These are phyloP conservation scores for Candida morakotiae DNA, from an alignment of 805 yeast genomes.

Conservation along the genomic window DNA sequence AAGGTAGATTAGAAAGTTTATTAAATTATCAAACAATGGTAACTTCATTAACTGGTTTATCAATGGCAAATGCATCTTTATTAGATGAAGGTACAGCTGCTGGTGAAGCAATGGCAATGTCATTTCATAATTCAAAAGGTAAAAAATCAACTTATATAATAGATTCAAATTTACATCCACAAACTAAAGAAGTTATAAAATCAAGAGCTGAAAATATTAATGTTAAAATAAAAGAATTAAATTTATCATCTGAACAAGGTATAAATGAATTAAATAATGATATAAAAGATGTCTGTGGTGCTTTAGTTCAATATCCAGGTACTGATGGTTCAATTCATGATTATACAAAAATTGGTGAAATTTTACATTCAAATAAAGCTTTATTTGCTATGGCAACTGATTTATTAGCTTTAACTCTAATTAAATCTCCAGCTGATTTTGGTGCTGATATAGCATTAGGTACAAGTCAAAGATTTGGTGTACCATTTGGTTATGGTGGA, in stretches of 20 bases:
- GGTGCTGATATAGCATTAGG: constrained; percentile 95
- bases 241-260: constrained; percentile 43
- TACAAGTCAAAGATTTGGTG: constrained; percentile 93
- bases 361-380: constrained; percentile 69
- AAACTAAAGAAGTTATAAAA: constrained; percentile 73
- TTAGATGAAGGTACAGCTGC: constrained; percentile 98
- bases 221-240: constrained; percentile 59
- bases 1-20: constrained; percentile 88
- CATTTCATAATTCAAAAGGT: constrained; percentile 62
- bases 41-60: constrained; percentile 85
- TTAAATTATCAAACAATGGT: constrained; percentile 92
- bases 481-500: constrained; percentile 97
- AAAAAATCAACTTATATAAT: constrained; percentile 69
- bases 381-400: constrained; percentile 87
- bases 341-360: constrained; percentile 53
- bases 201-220: constrained; percentile 76
- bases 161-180: constrained; percentile 76
- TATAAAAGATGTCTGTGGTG: constrained; percentile 60
- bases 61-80: constrained; percentile 91
- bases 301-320: constrained; percentile 84
- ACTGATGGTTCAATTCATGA: constrained; percentile 68
- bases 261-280: constrained; percentile 21
- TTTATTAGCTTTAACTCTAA: constrained; percentile 78
- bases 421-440: constrained; percentile 78
- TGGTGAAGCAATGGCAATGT: constrained; percentile 90